phyloP scores from a whole-genome alignment of 169 alveolate species.

The Babesia bovis region DNA sequence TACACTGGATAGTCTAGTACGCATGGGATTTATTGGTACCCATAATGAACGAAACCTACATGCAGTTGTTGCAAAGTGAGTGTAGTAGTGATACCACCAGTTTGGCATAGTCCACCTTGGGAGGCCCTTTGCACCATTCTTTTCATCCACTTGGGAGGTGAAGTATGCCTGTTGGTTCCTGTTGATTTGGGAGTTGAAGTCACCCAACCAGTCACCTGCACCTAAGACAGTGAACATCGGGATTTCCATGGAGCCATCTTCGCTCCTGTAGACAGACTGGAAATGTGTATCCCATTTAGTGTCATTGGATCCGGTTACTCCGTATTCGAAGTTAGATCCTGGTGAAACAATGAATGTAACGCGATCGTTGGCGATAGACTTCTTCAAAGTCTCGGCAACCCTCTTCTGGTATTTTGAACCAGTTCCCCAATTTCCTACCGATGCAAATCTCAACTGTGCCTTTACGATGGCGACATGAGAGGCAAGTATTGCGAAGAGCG shows the following conservation, averaged over 20 bases:
- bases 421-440: slow-evolving; percentile 86
- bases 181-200: slow-evolving; percentile 77
- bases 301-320: slow-evolving; percentile 78
- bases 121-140: slow-evolving; percentile 42
- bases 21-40: slow-evolving; percentile 15
- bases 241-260: slow-evolving; percentile 77
- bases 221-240: slow-evolving; percentile 87
- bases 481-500: slow-evolving; percentile 4
- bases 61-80: slow-evolving; percentile 81
- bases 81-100: slow-evolving; percentile 88
- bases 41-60: slow-evolving; percentile 31
- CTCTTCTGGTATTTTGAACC: slow-evolving; percentile 71
- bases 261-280: slow-evolving; percentile 80
- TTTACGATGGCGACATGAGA: slow-evolving; percentile 31
- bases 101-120: slow-evolving; percentile 90
- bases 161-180: slow-evolving; percentile 75
- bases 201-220: slow-evolving; percentile 84
- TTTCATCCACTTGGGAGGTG: slow-evolving; percentile 56
- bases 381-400: slow-evolving; percentile 81
- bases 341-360: slow-evolving; percentile 83
- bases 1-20: background rate
- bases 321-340: slow-evolving; percentile 83
- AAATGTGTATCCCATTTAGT: slow-evolving; percentile 75
- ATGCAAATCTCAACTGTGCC: slow-evolving; percentile 80
- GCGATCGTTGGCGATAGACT: slow-evolving; percentile 72